Evolutionary conservation across 768 basidiomycete species (phyloP).

Genomic region (Termitomyces titanicus): DNA sequence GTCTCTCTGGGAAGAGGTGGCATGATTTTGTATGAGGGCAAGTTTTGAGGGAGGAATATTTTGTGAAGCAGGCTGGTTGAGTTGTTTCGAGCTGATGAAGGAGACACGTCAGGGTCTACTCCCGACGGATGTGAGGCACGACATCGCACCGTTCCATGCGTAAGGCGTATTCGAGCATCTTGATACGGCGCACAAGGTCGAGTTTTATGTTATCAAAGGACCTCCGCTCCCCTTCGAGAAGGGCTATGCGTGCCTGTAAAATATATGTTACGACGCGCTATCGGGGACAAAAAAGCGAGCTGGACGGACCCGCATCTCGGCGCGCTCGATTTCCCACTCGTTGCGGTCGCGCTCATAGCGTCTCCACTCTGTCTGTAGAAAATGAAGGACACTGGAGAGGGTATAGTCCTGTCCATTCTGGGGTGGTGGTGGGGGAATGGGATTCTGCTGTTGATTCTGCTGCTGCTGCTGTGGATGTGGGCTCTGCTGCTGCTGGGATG

Average conservation of each 20-base stretch:
- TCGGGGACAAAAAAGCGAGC: constrained; percentile 13
- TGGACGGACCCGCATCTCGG: constrained; percentile 91
- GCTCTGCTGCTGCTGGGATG: constrained; percentile 57
- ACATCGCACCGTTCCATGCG: constrained; percentile 85
- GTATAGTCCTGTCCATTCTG: constrained; percentile 91
- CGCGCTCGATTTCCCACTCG: constrained; percentile 99
- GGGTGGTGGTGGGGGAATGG: constrained; percentile 71
- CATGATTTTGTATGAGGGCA: constrained; percentile 54
- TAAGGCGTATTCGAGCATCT: constrained; percentile 98
- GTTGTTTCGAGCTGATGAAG: constrained; percentile 70
- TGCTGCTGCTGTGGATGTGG: constrained; percentile 50
- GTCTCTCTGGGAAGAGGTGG: constrained; percentile 59
- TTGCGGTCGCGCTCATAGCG: constrained; percentile 97
- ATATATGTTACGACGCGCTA: constrained; percentile 26
- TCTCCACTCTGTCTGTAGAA: constrained; percentile 97
- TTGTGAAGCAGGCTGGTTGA: constrained; percentile 54
- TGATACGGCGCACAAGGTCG: constrained; percentile 93
- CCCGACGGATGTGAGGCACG: constrained; percentile 11
- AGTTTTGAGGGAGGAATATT: constrained; percentile 66
- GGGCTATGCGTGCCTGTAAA: constrained; percentile 86
- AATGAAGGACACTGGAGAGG: constrained; percentile 93
- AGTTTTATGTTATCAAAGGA: constrained; percentile 97
- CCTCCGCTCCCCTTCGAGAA: constrained; percentile 94
- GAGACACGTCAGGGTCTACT: constrained; percentile 32
- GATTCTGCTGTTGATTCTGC: constrained; percentile 43